Percentiles rank a stretch among this genome's conserved stretches.
These are phyloP conservation scores for Apiospora phragmitis DNA, from an alignment of 2,329 filamentous ascomycete genomes.

Conservation along the genomic window DNA sequence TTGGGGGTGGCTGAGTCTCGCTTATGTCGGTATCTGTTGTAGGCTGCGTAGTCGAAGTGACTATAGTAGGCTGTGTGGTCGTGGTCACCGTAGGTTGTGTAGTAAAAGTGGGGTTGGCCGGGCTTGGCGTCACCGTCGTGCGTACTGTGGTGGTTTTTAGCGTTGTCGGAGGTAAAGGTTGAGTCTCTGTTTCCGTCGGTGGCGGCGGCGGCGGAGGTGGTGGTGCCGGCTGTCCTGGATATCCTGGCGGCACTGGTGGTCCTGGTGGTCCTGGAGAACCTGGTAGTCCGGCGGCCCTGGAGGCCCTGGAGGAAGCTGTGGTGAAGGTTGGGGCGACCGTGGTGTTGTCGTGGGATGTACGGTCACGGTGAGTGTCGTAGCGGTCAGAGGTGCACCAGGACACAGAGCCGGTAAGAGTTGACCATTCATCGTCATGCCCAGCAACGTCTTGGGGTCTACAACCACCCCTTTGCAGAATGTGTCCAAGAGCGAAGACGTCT, in stretches of 20 bases:
- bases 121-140: not conserved
- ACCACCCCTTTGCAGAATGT: constrained; percentile 11
- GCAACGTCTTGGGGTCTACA: constrained; percentile 11
- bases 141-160: not conserved
- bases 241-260: not conserved
- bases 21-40: not conserved
- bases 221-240: not conserved
- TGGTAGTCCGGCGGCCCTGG: not conserved
- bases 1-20: not conserved
- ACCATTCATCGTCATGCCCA: constrained; percentile 12
- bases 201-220: not conserved
- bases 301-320: not conserved
- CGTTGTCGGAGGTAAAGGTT: not conserved
- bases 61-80: not conserved
- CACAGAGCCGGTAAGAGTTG: constrained; percentile 13
- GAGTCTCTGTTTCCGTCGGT: not conserved
- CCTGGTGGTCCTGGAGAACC: not conserved
- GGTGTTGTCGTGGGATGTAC: constrained; percentile 9
- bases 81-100: not conserved
- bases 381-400: constrained; percentile 9
- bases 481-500: constrained; percentile 6
- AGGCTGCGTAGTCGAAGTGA: not conserved
- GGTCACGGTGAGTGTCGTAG: constrained; percentile 13
- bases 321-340: not conserved
- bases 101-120: not conserved